These are phyloP conservation scores for Guyanaporus albipodus DNA, from an alignment of 768 basidiomycete genomes.

Conservation along the genomic window DNA sequence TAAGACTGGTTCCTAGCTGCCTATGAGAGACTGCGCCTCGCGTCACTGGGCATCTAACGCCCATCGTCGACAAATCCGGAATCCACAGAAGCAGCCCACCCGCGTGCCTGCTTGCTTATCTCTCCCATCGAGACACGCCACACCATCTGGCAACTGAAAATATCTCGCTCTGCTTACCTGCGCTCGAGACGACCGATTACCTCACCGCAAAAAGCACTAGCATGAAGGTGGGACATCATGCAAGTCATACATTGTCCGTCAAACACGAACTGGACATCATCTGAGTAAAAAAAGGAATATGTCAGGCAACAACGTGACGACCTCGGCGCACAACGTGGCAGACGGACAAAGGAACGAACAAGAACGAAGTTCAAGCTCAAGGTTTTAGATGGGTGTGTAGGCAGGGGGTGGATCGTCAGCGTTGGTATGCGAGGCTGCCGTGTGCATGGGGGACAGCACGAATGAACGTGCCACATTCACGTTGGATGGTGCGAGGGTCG, in stretches of 20 bases:
- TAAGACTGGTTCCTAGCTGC: too few relatives aligned
- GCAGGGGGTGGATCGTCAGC: constrained; percentile 25
- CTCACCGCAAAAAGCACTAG: background rate
- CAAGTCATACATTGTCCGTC: constrained; percentile 1
- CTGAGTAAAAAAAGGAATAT: background rate
- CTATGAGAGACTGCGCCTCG: too few relatives aligned
- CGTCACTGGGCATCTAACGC: too few relatives aligned
- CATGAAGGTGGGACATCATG: background rate
- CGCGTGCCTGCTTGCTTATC: too few relatives aligned
- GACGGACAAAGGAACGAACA: background rate
- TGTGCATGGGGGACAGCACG: constrained; percentile 6
- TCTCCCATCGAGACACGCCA: too few relatives aligned
- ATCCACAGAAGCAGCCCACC: too few relatives aligned
- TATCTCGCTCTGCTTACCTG: background rate
- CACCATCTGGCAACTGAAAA: background rate
- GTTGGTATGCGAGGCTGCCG: constrained; percentile 7
- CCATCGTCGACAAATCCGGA: too few relatives aligned
- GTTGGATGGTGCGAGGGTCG: background rate
- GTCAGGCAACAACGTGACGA: background rate
- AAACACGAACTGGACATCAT: background rate
- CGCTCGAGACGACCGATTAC: background rate
- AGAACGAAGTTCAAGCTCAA: background rate
- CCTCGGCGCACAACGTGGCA: background rate
- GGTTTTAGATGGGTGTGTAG: constrained; percentile 20
- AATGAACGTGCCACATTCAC: background rate